Base-by-base conservation (phyloP, 176 grass and related monocot species). In the Zea mays region DNA sequence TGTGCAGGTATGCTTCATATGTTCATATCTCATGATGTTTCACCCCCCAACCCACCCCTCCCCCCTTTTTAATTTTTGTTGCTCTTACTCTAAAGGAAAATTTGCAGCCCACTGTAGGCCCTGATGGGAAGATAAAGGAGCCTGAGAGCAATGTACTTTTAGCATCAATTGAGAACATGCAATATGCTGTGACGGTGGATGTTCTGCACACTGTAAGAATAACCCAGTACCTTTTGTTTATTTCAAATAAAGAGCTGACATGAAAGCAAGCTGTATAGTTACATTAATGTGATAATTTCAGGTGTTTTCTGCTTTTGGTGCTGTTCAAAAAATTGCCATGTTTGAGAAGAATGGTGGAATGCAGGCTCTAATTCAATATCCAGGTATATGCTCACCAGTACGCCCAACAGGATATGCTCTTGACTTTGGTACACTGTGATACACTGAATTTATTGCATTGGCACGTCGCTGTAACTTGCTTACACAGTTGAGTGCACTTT, bases 251-350 rank as follows among this genome's bases (percentile, higher is more conserved):
- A 43, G 37, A 58, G 34, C 79, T 39, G 17, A 14, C 4, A 36
- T 57, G 5, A 48, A 73, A 42, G 37, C 65, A 77, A 72, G 4
- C 40, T 60, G 35, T 76, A 55, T 75, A 76, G 21, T 81, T 17
- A 85, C 15, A 8, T 61, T 70, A 34, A 65, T 80, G 81, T 12
- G 48, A 34, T 50, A 79, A 79, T 89, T 84, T 85, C 57, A 99
- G 92, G 96, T 99, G n/a, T 99, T 99, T 38, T 99, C 96, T 81
- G 81, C 96, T 59, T 95, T 95, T 85, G 96, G 96, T 67, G 81
- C 75, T 69, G 92, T 95, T 49, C 96, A 92, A 78, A 95, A 99
- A 79, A 99, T 99, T 85, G 85, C 90, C 83, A 99, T 99, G 79
- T 99, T 99, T 44, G 96, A 99, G 83, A 99, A 95, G 81, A 92